Evolutionary conservation across 192 early-diverging fungal species (phyloP).

Genomic region (Linnemannia hyalina): DNA sequence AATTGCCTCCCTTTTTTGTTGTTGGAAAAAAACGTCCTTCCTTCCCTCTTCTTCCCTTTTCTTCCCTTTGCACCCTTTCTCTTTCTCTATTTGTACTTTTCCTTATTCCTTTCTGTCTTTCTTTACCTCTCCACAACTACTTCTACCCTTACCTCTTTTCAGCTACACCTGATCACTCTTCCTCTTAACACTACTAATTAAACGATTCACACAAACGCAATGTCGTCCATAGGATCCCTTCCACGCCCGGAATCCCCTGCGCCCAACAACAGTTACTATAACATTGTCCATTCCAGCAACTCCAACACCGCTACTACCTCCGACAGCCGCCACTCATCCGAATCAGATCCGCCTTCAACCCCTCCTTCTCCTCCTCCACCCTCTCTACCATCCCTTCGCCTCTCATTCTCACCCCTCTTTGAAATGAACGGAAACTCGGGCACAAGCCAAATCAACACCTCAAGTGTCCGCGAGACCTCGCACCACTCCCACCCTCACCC

Average conservation of each 20-base stretch:
- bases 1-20: too few relatives aligned
- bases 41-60: neutral
- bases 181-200: neutral
- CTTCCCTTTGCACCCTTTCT: neutral
- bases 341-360: slow-evolving; percentile 23
- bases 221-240: slow-evolving; percentile 28
- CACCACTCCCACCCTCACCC: slow-evolving; percentile 5
- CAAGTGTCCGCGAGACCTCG: slow-evolving; percentile 23
- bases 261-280: neutral
- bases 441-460: slow-evolving; percentile 40
- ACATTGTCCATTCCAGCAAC: neutral
- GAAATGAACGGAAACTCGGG: slow-evolving; percentile 36
- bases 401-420: slow-evolving; percentile 52
- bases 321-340: neutral
- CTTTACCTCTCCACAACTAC: neutral
- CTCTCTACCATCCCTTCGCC: slow-evolving; percentile 35
- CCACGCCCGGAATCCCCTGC: slow-evolving; percentile 6
- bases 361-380: slow-evolving; percentile 24
- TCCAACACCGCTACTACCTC: neutral
- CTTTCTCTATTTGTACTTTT: neutral
- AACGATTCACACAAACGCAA: neutral
- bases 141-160: neutral
- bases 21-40: too few relatives aligned
- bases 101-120: neutral
- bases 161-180: neutral